Base-by-base conservation (phyloP, 148 eudicot genomes). In the Rhododendron henanense region DNA sequence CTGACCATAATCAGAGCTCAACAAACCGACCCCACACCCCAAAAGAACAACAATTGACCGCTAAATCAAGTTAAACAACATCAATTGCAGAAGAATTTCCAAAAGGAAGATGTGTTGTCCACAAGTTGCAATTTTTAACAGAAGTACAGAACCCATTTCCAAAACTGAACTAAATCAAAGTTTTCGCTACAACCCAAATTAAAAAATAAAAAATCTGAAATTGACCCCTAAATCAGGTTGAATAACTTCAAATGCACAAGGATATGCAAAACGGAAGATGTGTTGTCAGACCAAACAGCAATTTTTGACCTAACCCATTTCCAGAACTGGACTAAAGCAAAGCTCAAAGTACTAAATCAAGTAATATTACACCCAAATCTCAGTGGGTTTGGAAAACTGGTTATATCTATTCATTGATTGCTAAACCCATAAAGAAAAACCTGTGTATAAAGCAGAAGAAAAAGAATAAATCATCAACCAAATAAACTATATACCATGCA, bases 291-390 rank as follows among this genome's bases (percentile, higher is more conserved):
- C 73, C 37, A 39, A 23, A 63, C 48, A 7, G 39, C 55, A 73
- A n/a, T 50, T 33, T 73, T 16, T 7, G 31, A 83, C 78, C 51
- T 16, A 67, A 67, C 59, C 85, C 85, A 83, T 67, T 44, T 67
- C 39, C 21, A 83, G 47, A 83, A 45, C 59, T 83, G 28, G 45
- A 83, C 44, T 28, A 83, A 67, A 48, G 73, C 39, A 83, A 83
- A 65, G 55, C 78, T 47, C 41, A 45, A 45, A 83, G 78, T 7
- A 14, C 82, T 47, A 69, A n/a, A 44, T 83, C 59, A 69, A 6
- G 78, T 31, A 18, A 83, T 28, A 83, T 19, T 48, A 18, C 3
- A 28, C 25, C 37, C 55, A 83, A 65, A 65, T 83, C 39, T n/a
- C 35, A 28, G 75, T 41, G 55, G 53, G 37, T 83, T 82, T n/a